These are phyloP conservation scores for Talaromyces trachyspermus DNA, from an alignment of 495 filamentous ascomycete species.

Conservation along the genomic window DNA sequence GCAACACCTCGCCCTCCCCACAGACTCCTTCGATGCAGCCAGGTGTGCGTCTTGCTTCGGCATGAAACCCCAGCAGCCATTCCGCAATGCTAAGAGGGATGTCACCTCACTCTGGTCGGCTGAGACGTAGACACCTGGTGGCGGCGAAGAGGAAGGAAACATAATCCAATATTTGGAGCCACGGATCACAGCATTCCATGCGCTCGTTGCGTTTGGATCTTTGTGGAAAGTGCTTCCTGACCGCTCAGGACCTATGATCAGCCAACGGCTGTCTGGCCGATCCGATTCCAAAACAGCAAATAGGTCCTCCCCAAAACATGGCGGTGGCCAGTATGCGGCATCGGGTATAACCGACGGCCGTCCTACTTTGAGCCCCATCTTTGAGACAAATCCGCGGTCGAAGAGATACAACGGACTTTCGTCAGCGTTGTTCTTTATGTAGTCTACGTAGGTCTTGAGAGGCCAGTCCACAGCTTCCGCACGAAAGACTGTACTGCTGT, in stretches of 20 bases:
- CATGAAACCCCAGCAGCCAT: constrained; percentile 88
- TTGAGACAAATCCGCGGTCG: constrained; percentile 78
- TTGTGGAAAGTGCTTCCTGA: constrained; percentile 97
- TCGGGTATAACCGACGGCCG: constrained; percentile 30
- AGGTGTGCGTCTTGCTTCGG: constrained; percentile 67
- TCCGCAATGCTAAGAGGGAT: constrained; percentile 92
- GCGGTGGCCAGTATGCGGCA: constrained; percentile 72
- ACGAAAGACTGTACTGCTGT: constrained; percentile 63
- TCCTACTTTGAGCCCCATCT: constrained; percentile 67
- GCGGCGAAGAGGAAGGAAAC: constrained; percentile 66
- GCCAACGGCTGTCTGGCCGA: constrained; percentile 83
- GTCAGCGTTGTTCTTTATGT: constrained; percentile 75
- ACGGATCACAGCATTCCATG: constrained; percentile 91
- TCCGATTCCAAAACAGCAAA: constrained; percentile 75
- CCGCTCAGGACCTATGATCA: constrained; percentile 83
- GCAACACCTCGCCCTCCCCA: constrained; percentile 77
- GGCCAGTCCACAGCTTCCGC: constrained; percentile 95
- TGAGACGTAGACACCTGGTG: constrained; percentile 88
- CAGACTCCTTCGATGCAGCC: constrained; percentile 88
- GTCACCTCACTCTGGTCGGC: constrained; percentile 92
- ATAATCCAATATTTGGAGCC: constrained; percentile 98
- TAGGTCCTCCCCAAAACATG: constrained; percentile 82
- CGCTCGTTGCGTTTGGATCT: constrained; percentile 68
- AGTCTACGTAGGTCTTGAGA: constrained; percentile 68
- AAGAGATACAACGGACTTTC: constrained; percentile 94